Evolutionary conservation across 2,329 filamentous ascomycete genomes (phyloP).

Genomic region (Delphinella strobiligena): DNA sequence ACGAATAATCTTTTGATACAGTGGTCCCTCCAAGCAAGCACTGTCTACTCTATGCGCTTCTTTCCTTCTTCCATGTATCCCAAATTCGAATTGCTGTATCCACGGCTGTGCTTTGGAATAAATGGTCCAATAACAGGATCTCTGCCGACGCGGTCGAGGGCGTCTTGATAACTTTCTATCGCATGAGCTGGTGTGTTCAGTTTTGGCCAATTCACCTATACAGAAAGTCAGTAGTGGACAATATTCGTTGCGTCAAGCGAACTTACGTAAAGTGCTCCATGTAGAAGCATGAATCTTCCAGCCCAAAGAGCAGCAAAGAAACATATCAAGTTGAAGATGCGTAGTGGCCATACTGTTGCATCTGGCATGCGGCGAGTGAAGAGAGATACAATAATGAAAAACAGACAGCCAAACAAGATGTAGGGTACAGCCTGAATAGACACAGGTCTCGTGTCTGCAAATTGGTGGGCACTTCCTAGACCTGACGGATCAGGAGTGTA

Average conservation of each 20-base stretch:
- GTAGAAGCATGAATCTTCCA: conserved; percentile 62
- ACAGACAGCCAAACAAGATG: conserved; percentile 71
- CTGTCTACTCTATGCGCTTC: conserved; percentile 74
- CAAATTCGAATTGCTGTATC: conserved; percentile 69
- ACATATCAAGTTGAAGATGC: conserved; percentile 74
- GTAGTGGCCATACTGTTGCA: conserved; percentile 65
- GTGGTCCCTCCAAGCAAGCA: too few relatives aligned
- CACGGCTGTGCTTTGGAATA: conserved; percentile 61
- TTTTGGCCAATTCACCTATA: conserved; percentile 94
- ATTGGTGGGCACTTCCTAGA: conserved; percentile 61
- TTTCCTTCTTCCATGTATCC: conserved; percentile 91
- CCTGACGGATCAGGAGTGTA: conserved; percentile 65
- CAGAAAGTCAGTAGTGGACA: too few relatives aligned
- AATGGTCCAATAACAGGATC: conserved; percentile 70
- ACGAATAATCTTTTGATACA: too few relatives aligned
- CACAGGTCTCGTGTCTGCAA: conserved; percentile 73
- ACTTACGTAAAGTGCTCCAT: conserved; percentile 92
- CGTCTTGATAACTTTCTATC: conserved; percentile 77
- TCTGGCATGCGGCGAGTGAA: conserved; percentile 62
- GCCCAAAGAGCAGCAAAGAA: conserved; percentile 57
- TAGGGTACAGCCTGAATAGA: conserved; percentile 92
- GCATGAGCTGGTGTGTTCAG: conserved; percentile 81
- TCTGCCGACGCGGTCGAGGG: conserved; percentile 68
- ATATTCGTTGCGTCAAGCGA: conserved; percentile 7
- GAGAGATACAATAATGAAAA: conserved; percentile 65